These are phyloP conservation scores for Sporothrix schenckii DNA, from an alignment of 2,329 filamentous ascomycete genomes.

Conservation along the genomic window DNA sequence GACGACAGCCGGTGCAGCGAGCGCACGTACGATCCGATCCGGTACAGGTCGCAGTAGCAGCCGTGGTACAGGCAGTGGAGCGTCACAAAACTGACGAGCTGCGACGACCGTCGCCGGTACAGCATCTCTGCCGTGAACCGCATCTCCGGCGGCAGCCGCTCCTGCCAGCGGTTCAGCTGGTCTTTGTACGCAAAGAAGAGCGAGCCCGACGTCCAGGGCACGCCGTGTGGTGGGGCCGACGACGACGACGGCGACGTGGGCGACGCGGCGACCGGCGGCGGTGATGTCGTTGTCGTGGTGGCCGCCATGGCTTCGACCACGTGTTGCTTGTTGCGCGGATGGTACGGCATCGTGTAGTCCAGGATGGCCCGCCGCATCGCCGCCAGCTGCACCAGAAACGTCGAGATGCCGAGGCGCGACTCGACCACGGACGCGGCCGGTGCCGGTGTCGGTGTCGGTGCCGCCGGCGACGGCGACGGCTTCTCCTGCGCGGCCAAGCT, in stretches of 20 bases:
- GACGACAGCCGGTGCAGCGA: constrained; percentile 3
- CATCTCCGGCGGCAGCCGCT: constrained; percentile 19
- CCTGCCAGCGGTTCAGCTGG: constrained; percentile 17
- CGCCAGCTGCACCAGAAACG: constrained; percentile 22
- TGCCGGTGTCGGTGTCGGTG: not conserved
- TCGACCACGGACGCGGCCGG: not conserved
- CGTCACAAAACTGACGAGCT: constrained; percentile 28
- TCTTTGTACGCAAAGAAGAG: constrained; percentile 24
- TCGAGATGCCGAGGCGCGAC: constrained; percentile 18
- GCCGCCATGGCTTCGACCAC: not conserved
- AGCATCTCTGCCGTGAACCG: constrained; percentile 22
- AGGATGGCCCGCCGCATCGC: constrained; percentile 24
- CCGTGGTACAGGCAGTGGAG: constrained; percentile 30
- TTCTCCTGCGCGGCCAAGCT: not conserved
- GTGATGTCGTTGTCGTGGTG: not conserved
- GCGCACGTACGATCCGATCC: constrained; percentile 22
- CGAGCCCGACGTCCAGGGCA: not conserved
- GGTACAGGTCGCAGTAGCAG: constrained; percentile 30
- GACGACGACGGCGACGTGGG: not conserved
- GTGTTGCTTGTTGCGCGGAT: constrained; percentile 24
- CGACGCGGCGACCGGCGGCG: not conserved
- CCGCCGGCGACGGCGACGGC: not conserved
- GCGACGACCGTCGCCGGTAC: constrained; percentile 24
- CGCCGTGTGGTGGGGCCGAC: not conserved
- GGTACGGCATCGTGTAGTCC: constrained; percentile 29